Evolutionary conservation across 495 filamentous ascomycete genomes (phyloP), one percentile per base, ranked within the genome.

Genomic region (Lasiosphaeria ovina): DNA sequence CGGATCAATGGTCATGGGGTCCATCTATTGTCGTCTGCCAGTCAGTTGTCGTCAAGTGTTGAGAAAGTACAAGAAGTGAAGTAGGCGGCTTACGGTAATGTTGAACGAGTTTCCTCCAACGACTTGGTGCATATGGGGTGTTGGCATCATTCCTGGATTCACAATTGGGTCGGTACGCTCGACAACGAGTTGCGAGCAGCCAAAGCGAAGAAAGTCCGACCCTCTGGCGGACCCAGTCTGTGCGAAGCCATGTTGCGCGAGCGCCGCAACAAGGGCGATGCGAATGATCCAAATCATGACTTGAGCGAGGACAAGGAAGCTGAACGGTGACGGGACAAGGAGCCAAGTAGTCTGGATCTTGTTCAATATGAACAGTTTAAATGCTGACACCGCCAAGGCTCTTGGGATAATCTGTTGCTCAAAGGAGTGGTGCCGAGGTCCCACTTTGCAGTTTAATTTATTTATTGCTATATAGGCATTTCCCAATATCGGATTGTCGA

Each of bases 1-100:
- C 16, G 76, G 68, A 44, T 79, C 77, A 17, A 72, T 74, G 6
- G 58, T 57, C 76, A 77, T 77, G 32, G 74, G 76, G 76, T 72
- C 66, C 74, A 77, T 77, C 71, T 74, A 9, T n/a, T 34, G 1
- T 71, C 1, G 3, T 38, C 9, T 45, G 35, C 32, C 31, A 59
- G 36, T 45, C n/a, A 11, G 16, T 11, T 6, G 12, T 10, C 42
- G 4, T 45, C 3, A 14, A 10, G 3, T 45, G 4, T 8, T 14
- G 33, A 47, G 58, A 8, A 17, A 34, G n/a, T 5, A 17, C 10
- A 16, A 36, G 17, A 32, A 1, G 16, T 9, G 38, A 8, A 32
- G n/a, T n/a, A n/a, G n/a, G n/a, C 11, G 36, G 6, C 57, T n/a
- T 59, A 64, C 62, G 17, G 64, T 63, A 45, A 69, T 62, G 57